A percentile compares a stretch with the other conserved stretches of the same genome.
These are phyloP conservation scores for Lasiosphaeris hirsuta DNA, from an alignment of 495 filamentous ascomycete species.

Conservation along the genomic window DNA sequence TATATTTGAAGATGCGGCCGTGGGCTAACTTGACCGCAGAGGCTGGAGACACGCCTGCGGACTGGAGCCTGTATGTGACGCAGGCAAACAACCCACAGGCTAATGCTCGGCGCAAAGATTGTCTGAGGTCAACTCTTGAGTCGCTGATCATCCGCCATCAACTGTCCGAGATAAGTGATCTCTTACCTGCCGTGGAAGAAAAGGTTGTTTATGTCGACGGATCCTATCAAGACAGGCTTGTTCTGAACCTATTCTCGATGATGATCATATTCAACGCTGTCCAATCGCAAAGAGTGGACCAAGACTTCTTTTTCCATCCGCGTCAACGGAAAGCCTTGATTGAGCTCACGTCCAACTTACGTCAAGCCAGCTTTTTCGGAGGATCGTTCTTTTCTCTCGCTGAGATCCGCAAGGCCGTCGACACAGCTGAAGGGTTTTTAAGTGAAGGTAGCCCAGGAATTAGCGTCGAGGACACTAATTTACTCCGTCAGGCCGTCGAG, in stretches of 20 bases:
- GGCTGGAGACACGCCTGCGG: slow-evolving; percentile 39
- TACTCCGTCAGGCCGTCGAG: slow-evolving; percentile 59
- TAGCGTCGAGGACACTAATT: slow-evolving; percentile 52
- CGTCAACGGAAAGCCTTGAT: slow-evolving; percentile 62
- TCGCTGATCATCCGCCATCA: slow-evolving; percentile 78
- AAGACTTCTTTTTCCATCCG: slow-evolving; percentile 85
- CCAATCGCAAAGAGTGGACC: slow-evolving; percentile 78
- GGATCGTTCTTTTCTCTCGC: slow-evolving; percentile 63
- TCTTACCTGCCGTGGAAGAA: slow-evolving; percentile 68
- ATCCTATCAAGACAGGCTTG: slow-evolving; percentile 77
- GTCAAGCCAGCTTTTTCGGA: slow-evolving; percentile 89
- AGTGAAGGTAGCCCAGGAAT: slow-evolving; percentile 48
- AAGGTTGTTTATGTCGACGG: slow-evolving; percentile 72
- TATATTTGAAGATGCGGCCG: slow-evolving; percentile 72
- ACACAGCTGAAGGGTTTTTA: slow-evolving; percentile 63
- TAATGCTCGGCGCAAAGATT: slow-evolving; percentile 53
- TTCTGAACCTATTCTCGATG: slow-evolving; percentile 79
- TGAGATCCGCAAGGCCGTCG: slow-evolving; percentile 59
- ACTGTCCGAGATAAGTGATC: slow-evolving; percentile 60
- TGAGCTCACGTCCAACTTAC: slow-evolving; percentile 70
- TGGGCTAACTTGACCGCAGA: slow-evolving; percentile 55
- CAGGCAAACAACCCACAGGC: slow-evolving; percentile 53
- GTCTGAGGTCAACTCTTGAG: slow-evolving; percentile 67
- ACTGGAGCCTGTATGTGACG: slow-evolving; percentile 76
- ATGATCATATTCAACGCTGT: slow-evolving; percentile 81